Conservation (phyloP, 257 asterid species). For the Ocimum tenuiflorum region DNA sequence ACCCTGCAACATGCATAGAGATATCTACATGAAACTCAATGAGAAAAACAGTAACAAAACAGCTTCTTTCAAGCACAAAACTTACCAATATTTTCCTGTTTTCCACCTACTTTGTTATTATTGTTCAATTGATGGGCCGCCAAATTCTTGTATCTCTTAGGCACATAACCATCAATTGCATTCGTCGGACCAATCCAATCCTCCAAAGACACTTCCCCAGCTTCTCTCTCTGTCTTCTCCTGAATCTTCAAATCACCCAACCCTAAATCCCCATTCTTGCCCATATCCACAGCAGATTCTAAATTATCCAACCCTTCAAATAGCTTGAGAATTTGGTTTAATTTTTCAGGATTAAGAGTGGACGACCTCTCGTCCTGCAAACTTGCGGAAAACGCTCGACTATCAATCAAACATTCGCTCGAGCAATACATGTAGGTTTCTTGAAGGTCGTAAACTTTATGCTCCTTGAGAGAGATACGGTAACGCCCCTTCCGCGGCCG, state of each 20-base stretch:
- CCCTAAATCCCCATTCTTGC: constrained; percentile 46
- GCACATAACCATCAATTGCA: constrained; percentile 96
- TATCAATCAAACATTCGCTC: constrained; percentile 53
- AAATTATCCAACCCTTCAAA: constrained; percentile 41
- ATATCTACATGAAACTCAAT: constrained; percentile 14
- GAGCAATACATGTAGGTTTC: constrained; percentile 91
- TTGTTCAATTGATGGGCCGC: constrained; percentile 22
- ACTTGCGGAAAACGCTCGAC: constrained; percentile 58
- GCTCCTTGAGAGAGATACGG: constrained; percentile 82
- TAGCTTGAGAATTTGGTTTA: constrained; percentile 45
- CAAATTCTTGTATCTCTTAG: constrained; percentile 37
- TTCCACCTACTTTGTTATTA: constrained; percentile 36
- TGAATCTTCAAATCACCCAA: constrained; percentile 54
- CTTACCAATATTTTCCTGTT: constrained; percentile 20
- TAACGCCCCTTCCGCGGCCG: constrained; percentile 65
- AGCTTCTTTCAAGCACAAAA: neutral
- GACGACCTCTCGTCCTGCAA: constrained; percentile 65
- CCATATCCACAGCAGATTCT: constrained; percentile 38
- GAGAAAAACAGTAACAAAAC: neutral
- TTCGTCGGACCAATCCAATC: constrained; percentile 93
- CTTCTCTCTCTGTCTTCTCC: constrained; percentile 47
- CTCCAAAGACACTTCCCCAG: constrained; percentile 61
- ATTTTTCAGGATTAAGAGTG: constrained; percentile 40
- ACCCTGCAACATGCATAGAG: constrained; percentile 42
- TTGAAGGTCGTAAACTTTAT: constrained; percentile 80